A percentile compares a stretch with the other conserved stretches of the same genome.
Evolutionary conservation across 495 filamentous ascomycete genomes (phyloP).

Genomic region (Aspergillus incahuasiensis): DNA sequence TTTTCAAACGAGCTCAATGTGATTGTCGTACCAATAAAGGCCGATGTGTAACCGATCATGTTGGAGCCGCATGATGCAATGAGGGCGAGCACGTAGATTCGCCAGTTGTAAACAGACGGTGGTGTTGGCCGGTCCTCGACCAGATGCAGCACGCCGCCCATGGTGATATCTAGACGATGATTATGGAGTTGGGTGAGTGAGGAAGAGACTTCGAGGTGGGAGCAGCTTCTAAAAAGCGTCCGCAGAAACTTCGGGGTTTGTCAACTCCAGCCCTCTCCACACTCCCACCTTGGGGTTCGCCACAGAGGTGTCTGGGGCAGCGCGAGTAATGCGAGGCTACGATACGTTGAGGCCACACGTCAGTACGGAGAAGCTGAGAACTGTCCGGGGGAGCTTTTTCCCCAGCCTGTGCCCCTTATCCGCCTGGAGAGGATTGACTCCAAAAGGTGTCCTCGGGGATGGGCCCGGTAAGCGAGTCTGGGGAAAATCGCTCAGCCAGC

Average conservation of each 20-base stretch:
- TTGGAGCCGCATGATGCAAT: conserved; percentile 67
- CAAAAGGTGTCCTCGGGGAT: not conserved
- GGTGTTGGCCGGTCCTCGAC: conserved; percentile 68
- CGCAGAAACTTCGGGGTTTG: conserved; percentile 6
- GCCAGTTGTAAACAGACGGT: conserved; percentile 71
- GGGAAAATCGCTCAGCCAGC: not conserved
- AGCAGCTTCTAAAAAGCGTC: not conserved
- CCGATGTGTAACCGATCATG: conserved; percentile 70
- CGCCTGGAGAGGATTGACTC: not conserved
- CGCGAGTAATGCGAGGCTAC: not conserved
- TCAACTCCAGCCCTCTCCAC: conserved; percentile 7
- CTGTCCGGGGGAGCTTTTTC: conserved; percentile 5
- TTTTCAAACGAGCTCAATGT: conserved; percentile 57
- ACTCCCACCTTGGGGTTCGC: not conserved
- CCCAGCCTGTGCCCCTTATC: not conserved
- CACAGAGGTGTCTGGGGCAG: not conserved
- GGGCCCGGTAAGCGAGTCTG: not conserved
- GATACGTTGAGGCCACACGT: conserved; percentile 2
- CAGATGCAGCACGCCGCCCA: conserved; percentile 49
- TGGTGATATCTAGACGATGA: not conserved
- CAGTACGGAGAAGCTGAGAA: not conserved
- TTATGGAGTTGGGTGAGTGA: not conserved
- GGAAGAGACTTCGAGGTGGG: not conserved
- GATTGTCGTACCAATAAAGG: conserved; percentile 69
- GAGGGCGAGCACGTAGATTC: conserved; percentile 59